Evolutionary conservation across 345 rosid species (phyloP), one percentile per base, ranked within the genome.

Genomic region (Combretum micranthum): DNA sequence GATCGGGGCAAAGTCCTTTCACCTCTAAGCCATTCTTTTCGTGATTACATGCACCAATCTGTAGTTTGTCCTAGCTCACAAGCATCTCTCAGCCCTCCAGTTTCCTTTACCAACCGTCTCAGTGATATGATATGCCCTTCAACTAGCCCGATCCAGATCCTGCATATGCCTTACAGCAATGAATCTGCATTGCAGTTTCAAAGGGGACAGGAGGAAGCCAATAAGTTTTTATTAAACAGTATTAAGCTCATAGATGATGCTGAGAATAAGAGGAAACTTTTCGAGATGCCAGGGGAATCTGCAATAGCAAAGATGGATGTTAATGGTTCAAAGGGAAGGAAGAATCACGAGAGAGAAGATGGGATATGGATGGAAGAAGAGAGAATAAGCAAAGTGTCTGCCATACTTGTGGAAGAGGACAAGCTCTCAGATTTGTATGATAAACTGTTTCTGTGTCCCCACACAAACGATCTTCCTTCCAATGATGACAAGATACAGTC

Each of bases 361-460:
- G 79, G 70, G 53, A 69, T 55, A 37, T 80, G 75, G 60, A 50
- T 69, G 16, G 77, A 57, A 8, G 82, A 76, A 59, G 93, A 61
- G 44, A 77, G 88, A 77, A 70, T 73, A 59, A 78, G 55, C 62
- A 83, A 88, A 60, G 83, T 77, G n/a, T 73, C 74, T 0, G 85
- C 86, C 16, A 69, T 71, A 42, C 59, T 46, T 16, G 57, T 18
- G 21, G 75, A 73, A 21, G 78, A 85, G 66, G 55, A 48, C 0
- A 83, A 81, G 25, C 69, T 85, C 25, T 79, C 82, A 12, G 86
- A 88, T 52, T 52, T 76, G 82, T 85, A 81, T 53, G 96, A 88
- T 64, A 80, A 72, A 64, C 61, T 81, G 15, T 45, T 78, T 59
- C 69, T 77, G 20, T 75, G 70, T 60, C 39, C 5, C 5, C 39